phyloP scores from a whole-genome alignment of 768 basidiomycete genomes.

The Leccinum subtestaceum region DNA sequence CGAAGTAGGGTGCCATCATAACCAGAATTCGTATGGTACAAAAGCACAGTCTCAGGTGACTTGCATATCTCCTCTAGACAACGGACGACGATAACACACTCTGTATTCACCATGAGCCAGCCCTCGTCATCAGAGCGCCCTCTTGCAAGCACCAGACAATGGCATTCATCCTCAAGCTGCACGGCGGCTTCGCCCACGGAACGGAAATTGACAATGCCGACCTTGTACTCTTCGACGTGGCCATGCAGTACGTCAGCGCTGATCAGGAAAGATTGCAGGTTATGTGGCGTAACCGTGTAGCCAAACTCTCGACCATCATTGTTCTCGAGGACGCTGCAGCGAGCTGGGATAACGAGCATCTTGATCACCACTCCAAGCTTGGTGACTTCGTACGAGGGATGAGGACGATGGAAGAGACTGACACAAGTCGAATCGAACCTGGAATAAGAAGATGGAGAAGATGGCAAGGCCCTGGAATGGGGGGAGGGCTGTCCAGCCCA shows the following conservation, averaged over 20 bases:
- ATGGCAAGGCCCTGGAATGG: slow-evolving; percentile 11
- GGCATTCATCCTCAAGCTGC: slow-evolving; percentile 4
- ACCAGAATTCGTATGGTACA: slow-evolving; percentile 4
- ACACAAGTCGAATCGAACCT: slow-evolving; percentile 2
- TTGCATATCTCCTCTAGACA: slow-evolving; percentile 7
- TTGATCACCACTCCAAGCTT: slow-evolving; percentile 15
- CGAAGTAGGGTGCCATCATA: not conserved
- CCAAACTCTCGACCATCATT: slow-evolving; percentile 9
- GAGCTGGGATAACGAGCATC: slow-evolving; percentile 9
- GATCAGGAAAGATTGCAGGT: slow-evolving; percentile 8
- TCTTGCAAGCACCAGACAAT: slow-evolving; percentile 10
- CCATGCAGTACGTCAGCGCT: slow-evolving; percentile 1
- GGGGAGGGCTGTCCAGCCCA: slow-evolving; percentile 14
- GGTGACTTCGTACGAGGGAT: slow-evolving; percentile 13
- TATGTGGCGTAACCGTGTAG: slow-evolving; percentile 6
- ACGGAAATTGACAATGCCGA: slow-evolving; percentile 12
- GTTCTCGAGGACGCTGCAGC: slow-evolving; percentile 13
- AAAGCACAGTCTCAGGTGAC: slow-evolving; percentile 2
- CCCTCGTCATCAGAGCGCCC: slow-evolving; percentile 9
- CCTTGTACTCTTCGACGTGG: slow-evolving; percentile 4
- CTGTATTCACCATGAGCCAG: slow-evolving; percentile 16
- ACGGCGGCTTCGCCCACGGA: not conserved
- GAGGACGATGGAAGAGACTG: slow-evolving; percentile 1
- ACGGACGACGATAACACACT: slow-evolving; percentile 13
- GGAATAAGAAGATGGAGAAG: slow-evolving; percentile 8